Evolutionary conservation across 768 basidiomycete species (phyloP).

Genomic region (Chiua virens): DNA sequence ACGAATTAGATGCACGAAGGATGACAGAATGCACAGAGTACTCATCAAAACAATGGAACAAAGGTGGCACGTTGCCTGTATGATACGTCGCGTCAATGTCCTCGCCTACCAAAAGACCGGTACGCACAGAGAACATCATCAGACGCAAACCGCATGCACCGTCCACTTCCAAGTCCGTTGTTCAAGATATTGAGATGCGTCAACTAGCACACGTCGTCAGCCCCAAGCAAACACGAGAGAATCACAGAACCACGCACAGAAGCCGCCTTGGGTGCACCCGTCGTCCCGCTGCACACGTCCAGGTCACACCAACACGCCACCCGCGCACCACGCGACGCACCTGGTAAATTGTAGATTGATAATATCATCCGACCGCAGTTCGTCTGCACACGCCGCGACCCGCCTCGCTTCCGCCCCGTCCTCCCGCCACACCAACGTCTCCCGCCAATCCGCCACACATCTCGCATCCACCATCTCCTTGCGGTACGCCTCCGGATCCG

Average conservation of each 20-base stretch:
- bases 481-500: constrained; percentile 38
- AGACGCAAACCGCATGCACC: constrained; percentile 66
- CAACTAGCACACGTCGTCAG: constrained; percentile 42
- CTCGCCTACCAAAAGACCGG: not conserved
- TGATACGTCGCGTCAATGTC: constrained; percentile 2
- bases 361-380: constrained; percentile 61
- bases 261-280: constrained; percentile 79
- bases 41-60: constrained; percentile 92
- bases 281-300: constrained; percentile 59
- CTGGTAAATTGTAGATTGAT: constrained; percentile 88
- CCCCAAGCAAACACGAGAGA: not conserved
- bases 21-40: constrained; percentile 25
- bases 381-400: constrained; percentile 42
- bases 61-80: constrained; percentile 76
- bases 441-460: constrained; percentile 68
- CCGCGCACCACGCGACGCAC: constrained; percentile 33
- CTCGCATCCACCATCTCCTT: constrained; percentile 42
- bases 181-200: constrained; percentile 81
- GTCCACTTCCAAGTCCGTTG: constrained; percentile 69
- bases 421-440: constrained; percentile 68
- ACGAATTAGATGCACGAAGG: constrained; percentile 10
- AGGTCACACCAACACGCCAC: not conserved
- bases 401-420: constrained; percentile 41
- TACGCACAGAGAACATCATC: constrained; percentile 64
- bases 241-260: constrained; percentile 48